Conservation (phyloP, 2,329 filamentous ascomycete genomes). For the Diaporthe citri region DNA sequence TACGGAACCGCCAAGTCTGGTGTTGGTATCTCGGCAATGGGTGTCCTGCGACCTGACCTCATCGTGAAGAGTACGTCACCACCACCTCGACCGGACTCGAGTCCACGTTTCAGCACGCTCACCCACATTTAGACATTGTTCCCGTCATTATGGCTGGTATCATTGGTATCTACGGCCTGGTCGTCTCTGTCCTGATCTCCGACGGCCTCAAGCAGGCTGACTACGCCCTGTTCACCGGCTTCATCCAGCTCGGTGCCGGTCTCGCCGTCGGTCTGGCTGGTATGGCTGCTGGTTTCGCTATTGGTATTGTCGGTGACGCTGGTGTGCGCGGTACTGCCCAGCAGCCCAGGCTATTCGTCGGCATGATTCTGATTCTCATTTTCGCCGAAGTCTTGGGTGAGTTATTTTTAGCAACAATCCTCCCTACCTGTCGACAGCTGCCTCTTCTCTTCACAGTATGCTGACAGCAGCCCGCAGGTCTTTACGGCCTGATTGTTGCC, state of each 20-base stretch:
- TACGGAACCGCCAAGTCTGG: slow-evolving; percentile 92
- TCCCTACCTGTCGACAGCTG: not conserved
- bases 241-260: slow-evolving; percentile 88
- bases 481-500: slow-evolving; percentile 98
- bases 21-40: slow-evolving; percentile 98
- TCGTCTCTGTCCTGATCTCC: slow-evolving; percentile 89
- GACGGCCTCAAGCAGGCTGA: slow-evolving; percentile 80
- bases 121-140: slow-evolving; percentile 81
- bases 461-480: slow-evolving; percentile 69
- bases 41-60: slow-evolving; percentile 96
- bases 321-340: slow-evolving; percentile 90
- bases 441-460: slow-evolving; percentile 11
- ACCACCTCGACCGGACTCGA: not conserved
- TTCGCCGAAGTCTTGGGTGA: slow-evolving; percentile 97
- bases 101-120: slow-evolving; percentile 39
- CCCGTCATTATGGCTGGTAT: slow-evolving; percentile 99
- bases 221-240: slow-evolving; percentile 80
- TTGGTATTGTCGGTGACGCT: slow-evolving; percentile 89
- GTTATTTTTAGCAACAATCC: slow-evolving; percentile 49
- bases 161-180: slow-evolving; percentile 97
- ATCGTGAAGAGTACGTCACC: slow-evolving; percentile 94
- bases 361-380: slow-evolving; percentile 99
- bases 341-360: slow-evolving; percentile 89
- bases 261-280: slow-evolving; percentile 85
- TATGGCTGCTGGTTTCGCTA: slow-evolving; percentile 87